Conservation (phyloP, 2,329 filamentous ascomycete species). For the Cercospora nicotianae region DNA sequence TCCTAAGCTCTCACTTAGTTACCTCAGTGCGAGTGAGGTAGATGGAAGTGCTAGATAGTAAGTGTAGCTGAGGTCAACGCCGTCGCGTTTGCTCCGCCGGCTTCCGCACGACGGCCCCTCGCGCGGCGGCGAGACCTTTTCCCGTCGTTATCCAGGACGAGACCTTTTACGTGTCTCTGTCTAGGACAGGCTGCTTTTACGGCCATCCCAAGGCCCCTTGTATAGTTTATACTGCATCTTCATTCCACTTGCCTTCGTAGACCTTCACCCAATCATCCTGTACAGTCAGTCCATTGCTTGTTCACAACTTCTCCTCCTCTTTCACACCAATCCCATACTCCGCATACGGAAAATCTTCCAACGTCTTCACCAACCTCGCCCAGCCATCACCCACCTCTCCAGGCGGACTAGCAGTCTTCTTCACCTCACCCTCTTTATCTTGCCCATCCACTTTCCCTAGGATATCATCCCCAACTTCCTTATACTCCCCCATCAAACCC, state of each 20-base stretch:
- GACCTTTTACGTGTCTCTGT: no score
- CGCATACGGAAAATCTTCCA: slow-evolving; percentile 62
- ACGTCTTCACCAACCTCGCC: slow-evolving; percentile 52
- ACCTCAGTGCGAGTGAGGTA: no score
- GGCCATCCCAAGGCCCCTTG: no score
- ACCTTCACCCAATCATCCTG: not conserved
- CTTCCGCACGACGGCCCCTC: no score
- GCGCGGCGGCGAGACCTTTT: no score
- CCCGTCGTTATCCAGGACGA: no score
- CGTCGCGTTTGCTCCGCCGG: no score
- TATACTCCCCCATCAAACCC: slow-evolving; percentile 71
- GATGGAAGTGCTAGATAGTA: no score
- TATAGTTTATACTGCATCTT: not conserved
- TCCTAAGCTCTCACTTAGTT: no score
- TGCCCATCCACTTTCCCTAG: slow-evolving; percentile 31
- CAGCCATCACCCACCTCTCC: slow-evolving; percentile 63
- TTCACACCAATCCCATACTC: slow-evolving; percentile 56
- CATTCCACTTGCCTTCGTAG: not conserved
- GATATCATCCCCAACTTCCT: slow-evolving; percentile 41
- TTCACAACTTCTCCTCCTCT: slow-evolving; percentile 20
- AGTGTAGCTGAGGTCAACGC: no score
- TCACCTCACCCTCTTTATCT: slow-evolving; percentile 6
- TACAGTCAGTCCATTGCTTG: not conserved
- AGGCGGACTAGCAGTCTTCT: slow-evolving; percentile 36
- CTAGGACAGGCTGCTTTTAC: no score